Conservation (phyloP, 129 eudicot species). For the Smallanthus sonchifolius region DNA sequence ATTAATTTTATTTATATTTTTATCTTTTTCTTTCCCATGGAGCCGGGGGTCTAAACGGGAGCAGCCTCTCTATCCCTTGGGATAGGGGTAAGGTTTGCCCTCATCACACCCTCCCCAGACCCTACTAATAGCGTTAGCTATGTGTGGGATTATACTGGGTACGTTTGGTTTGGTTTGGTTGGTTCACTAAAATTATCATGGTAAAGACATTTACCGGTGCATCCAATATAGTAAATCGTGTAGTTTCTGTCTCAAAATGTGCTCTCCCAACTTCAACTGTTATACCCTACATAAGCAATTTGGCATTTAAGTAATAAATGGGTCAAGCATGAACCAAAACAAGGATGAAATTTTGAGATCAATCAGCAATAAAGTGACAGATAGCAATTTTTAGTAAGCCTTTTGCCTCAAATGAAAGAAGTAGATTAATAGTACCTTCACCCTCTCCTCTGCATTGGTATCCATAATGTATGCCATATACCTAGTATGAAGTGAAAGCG, state of each 20-base stretch:
- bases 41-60: too few species aligned
- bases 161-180: too few species aligned
- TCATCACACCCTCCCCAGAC: too few species aligned
- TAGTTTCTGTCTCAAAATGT: slow-evolving; percentile 80
- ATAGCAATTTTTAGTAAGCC: background rate
- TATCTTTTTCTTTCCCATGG: too few species aligned
- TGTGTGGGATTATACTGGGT: too few species aligned
- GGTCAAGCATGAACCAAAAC: background rate
- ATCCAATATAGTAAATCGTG: slow-evolving; percentile 92
- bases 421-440: slow-evolving; percentile 50
- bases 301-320: slow-evolving; percentile 4
- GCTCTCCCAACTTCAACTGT: slow-evolving; percentile 99
- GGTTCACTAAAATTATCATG: slow-evolving; percentile 8
- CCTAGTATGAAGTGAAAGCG: slow-evolving; percentile 32
- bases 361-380: background rate
- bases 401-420: background rate
- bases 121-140: too few species aligned
- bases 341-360: background rate
- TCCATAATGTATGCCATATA: slow-evolving; percentile 98
- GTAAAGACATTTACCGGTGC: slow-evolving; percentile 67
- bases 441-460: slow-evolving; percentile 94
- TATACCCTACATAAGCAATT: slow-evolving; percentile 54
- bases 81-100: too few species aligned
- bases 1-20: too few species aligned
- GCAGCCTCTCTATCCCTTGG: too few species aligned